Evolutionary conservation across 768 basidiomycete species (phyloP).

Genomic region (Calocera viscosa): DNA sequence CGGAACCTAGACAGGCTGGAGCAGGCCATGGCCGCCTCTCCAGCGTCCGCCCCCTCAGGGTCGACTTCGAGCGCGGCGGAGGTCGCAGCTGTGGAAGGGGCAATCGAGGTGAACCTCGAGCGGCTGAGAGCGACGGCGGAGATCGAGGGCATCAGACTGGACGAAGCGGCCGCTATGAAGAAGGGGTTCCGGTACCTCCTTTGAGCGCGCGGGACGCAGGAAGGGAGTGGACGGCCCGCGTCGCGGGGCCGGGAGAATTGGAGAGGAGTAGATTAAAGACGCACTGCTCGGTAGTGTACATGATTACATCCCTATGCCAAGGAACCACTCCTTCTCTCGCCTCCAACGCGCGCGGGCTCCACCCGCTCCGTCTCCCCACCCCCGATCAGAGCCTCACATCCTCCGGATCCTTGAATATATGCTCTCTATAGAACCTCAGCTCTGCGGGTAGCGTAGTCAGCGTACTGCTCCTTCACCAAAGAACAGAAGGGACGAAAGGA

Average conservation of each 20-base stretch:
- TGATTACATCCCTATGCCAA: no score
- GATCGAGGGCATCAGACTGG: constrained; percentile 47
- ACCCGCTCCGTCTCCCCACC: background rate
- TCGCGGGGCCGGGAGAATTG: background rate
- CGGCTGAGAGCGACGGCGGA: constrained; percentile 47
- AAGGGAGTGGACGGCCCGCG: background rate
- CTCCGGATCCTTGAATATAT: constrained; percentile 19
- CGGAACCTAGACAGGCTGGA: constrained; percentile 40
- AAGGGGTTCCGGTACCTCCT: constrained; percentile 49
- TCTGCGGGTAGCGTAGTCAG: constrained; percentile 9
- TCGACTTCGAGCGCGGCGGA: background rate
- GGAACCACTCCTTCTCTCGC: no score
- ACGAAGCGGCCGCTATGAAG: constrained; percentile 44
- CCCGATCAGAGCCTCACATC: background rate
- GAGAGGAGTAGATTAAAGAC: no score
- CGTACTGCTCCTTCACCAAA: no score
- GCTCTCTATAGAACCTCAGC: constrained; percentile 22
- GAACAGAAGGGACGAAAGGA: no score
- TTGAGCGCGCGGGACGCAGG: constrained; percentile 21
- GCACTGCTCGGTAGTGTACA: no score
- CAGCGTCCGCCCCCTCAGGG: background rate
- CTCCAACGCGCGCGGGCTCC: no score
- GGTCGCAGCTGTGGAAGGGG: background rate
- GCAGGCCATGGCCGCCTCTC: constrained; percentile 14
- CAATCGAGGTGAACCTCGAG: constrained; percentile 22